Evolutionary conservation across 352 stramenopile species (phyloP).

Genomic region (Sclerospora graminicola): DNA sequence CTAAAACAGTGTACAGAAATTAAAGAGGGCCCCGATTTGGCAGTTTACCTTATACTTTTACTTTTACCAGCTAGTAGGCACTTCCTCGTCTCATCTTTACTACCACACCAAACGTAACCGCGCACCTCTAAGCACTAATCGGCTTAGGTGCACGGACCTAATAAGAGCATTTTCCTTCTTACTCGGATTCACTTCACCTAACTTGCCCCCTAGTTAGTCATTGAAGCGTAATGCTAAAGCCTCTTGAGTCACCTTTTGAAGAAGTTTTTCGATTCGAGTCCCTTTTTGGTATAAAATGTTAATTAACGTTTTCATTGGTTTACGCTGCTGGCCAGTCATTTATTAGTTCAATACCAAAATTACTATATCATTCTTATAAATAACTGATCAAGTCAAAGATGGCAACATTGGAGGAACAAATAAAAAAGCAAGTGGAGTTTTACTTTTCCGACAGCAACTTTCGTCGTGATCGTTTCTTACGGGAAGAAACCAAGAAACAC

Average conservation of each 20-base stretch:
- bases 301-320: slow-evolving; percentile 6
- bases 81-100: no score
- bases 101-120: no score
- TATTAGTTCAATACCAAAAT: not conserved
- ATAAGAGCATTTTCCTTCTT: no score
- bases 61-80: no score
- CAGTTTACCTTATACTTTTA: no score
- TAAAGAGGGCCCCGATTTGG: no score
- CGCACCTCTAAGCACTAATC: no score
- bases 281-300: not conserved
- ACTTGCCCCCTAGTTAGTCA: not conserved
- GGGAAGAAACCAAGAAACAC: slow-evolving; percentile 76
- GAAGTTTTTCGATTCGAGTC: no score
- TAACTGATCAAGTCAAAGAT: slow-evolving; percentile 15
- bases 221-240: no score
- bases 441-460: slow-evolving; percentile 92
- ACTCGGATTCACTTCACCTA: not conserved
- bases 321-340: slow-evolving; percentile 22
- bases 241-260: no score
- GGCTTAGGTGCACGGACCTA: no score
- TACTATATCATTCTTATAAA: slow-evolving; percentile 9
- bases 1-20: no score
- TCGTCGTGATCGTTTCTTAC: slow-evolving; percentile 84
- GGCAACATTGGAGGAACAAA: slow-evolving; percentile 51
- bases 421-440: slow-evolving; percentile 89